Percentiles rank a stretch among this genome's conserved stretches.
Evolutionary conservation across 1,139 yeast genomes (phyloP).

Genomic region (Lodderomyces beijingensis): DNA sequence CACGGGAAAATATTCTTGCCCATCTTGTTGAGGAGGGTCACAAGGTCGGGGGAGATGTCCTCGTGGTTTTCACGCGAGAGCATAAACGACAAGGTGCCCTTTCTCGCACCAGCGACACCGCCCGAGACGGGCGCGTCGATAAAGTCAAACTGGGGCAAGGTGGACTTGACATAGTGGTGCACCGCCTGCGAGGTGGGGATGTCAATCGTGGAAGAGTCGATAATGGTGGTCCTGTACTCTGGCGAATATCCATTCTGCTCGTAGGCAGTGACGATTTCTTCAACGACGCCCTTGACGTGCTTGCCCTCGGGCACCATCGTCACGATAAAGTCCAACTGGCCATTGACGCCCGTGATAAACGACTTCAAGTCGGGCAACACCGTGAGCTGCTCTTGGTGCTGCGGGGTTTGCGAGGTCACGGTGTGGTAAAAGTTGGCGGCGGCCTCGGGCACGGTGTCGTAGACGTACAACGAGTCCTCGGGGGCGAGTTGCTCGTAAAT

Average conservation of each 20-base stretch:
- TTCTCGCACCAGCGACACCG: constrained; percentile 57
- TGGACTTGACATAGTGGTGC: constrained; percentile 31
- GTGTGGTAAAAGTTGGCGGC: constrained; percentile 23
- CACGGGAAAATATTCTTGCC: constrained; percentile 53
- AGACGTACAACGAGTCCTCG: constrained; percentile 39
- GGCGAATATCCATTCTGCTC: constrained; percentile 15
- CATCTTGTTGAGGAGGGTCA: constrained; percentile 39
- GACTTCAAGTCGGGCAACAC: constrained; percentile 22
- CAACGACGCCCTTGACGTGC: constrained; percentile 45
- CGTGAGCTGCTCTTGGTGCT: constrained; percentile 18
- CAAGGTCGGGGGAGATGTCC: constrained; percentile 24
- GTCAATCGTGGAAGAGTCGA: constrained; percentile 58
- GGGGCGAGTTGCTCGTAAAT: constrained; percentile 36
- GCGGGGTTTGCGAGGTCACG: constrained; percentile 23
- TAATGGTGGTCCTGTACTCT: constrained; percentile 19
- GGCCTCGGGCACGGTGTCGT: constrained; percentile 37
- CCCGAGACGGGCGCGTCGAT: constrained; percentile 63
- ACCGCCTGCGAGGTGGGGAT: constrained; percentile 45
- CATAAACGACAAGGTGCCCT: constrained; percentile 57
- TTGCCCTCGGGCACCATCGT: constrained; percentile 61
- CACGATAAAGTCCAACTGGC: constrained; percentile 38
- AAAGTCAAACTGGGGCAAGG: constrained; percentile 36
- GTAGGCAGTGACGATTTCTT: constrained; percentile 33
- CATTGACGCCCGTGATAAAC: constrained; percentile 36
- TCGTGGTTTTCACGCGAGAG: constrained; percentile 36